phyloP scores from a whole-genome alignment of 805 yeast genomes.

The Teunomyces cretensis region DNA sequence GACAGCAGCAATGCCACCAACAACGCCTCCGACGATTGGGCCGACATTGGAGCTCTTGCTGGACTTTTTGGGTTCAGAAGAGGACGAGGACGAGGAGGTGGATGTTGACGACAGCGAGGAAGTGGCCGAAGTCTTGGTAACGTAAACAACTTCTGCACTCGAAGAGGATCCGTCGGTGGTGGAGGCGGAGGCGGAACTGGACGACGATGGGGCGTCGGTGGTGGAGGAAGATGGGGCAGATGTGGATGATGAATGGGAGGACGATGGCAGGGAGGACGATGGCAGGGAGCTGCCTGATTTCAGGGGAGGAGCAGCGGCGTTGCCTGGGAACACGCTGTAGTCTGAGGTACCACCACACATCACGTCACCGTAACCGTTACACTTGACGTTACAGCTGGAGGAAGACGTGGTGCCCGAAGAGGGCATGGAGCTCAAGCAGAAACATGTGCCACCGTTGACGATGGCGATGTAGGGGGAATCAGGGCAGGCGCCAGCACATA shows the following conservation, averaged over 20 bases:
- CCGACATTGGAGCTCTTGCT: constrained; percentile 32
- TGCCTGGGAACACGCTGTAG: constrained; percentile 30
- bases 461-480: constrained; percentile 39
- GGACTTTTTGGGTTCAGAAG: not conserved
- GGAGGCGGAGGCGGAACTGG: constrained; percentile 1
- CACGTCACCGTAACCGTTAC: constrained; percentile 34
- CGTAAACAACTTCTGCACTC: not conserved
- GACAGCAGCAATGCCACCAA: constrained; percentile 40
- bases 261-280: constrained; percentile 2
- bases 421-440: constrained; percentile 37
- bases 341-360: constrained; percentile 40
- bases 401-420: constrained; percentile 13
- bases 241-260: constrained; percentile 12
- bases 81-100: not conserved
- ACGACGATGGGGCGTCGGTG: not conserved
- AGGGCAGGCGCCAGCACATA: constrained; percentile 31
- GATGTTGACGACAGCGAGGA: constrained; percentile 5
- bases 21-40: constrained; percentile 47
- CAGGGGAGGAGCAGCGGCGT: constrained; percentile 14
- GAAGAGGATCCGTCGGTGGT: not conserved
- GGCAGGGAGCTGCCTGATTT: constrained; percentile 2
- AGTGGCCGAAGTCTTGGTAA: not conserved
- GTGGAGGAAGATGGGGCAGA: constrained; percentile 8
- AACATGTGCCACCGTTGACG: constrained; percentile 35
- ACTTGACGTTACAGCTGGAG: constrained; percentile 26